phyloP scores from a whole-genome alignment of 192 early-diverging fungal genomes.

The Gonapodya prolifera region DNA sequence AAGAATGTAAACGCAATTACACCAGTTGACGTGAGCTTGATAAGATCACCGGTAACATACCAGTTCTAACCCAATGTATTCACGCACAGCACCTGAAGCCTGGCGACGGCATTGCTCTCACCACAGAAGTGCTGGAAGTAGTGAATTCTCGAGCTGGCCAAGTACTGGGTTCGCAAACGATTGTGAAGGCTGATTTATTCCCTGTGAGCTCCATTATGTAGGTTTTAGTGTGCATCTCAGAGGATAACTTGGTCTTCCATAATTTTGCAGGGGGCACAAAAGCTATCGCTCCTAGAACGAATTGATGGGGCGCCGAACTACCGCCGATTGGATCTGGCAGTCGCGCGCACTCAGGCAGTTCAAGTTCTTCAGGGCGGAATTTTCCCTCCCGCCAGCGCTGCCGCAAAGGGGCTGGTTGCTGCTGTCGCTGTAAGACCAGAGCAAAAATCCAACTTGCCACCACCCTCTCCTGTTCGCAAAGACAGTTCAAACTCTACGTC shows the following conservation, averaged over 20 bases:
- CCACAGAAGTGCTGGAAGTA: constrained; percentile 38
- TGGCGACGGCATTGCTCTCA: constrained; percentile 46
- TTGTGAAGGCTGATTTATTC: constrained; percentile 31
- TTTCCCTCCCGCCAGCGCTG: neutral
- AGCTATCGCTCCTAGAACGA: constrained; percentile 40
- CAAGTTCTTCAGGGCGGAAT: constrained; percentile 1
- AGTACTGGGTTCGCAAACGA: constrained; percentile 40
- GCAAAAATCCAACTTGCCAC: neutral
- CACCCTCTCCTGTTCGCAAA: neutral
- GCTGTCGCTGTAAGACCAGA: neutral
- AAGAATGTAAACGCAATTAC: constrained; percentile 10
- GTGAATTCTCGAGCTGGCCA: constrained; percentile 34
- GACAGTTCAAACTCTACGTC: neutral
- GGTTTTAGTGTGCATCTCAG: constrained; percentile 6
- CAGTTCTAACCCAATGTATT: too few relatives aligned
- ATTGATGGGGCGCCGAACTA: constrained; percentile 50
- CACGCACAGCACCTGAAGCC: constrained; percentile 18
- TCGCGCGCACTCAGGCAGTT: constrained; percentile 4
- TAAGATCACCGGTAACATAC: too few relatives aligned
- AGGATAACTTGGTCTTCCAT: constrained; percentile 53
- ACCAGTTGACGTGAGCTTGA: neutral
- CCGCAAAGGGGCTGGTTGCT: neutral
- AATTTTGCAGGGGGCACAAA: constrained; percentile 48
- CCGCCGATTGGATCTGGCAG: constrained; percentile 27
- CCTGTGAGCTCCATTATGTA: constrained; percentile 3